phyloP scores from a whole-genome alignment of 495 filamentous ascomycete species.

The Halenospora varia region DNA sequence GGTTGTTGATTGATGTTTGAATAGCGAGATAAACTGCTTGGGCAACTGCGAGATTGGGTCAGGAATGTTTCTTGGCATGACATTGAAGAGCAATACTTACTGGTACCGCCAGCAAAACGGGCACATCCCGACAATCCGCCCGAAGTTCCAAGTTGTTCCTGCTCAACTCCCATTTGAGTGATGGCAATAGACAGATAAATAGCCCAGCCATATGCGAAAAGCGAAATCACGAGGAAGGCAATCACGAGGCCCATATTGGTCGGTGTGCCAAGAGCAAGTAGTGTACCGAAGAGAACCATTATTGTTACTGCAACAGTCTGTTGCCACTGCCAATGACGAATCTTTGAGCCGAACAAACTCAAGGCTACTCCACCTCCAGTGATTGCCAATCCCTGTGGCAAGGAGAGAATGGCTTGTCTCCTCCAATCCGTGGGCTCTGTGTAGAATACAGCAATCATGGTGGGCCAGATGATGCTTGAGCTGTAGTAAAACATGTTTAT shows the following conservation, averaged over 20 bases:
- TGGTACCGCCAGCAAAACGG: not conserved
- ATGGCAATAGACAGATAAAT: slow-evolving; percentile 27
- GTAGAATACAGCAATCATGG: slow-evolving; percentile 28
- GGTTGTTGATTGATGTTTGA: not conserved
- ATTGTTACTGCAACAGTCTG: slow-evolving; percentile 26
- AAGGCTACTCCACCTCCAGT: slow-evolving; percentile 30
- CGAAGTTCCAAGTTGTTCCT: slow-evolving; percentile 29
- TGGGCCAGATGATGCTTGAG: slow-evolving; percentile 26
- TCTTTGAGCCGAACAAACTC: slow-evolving; percentile 26
- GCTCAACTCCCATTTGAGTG: slow-evolving; percentile 31
- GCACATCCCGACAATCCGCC: slow-evolving; percentile 16
- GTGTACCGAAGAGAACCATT: slow-evolving; percentile 30
- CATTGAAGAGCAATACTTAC: not conserved
- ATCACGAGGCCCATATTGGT: slow-evolving; percentile 30
- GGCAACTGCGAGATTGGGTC: not conserved
- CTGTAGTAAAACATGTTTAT: slow-evolving; percentile 29
- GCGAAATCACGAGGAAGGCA: slow-evolving; percentile 29
- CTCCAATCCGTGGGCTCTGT: slow-evolving; percentile 15
- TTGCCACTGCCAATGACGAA: slow-evolving; percentile 31
- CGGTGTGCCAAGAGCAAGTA: slow-evolving; percentile 29
- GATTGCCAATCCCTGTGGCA: slow-evolving; percentile 28
- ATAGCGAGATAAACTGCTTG: not conserved
- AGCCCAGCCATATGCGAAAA: slow-evolving; percentile 30
- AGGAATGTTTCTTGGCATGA: not conserved
- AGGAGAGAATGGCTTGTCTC: not conserved